Base-by-base conservation (phyloP, 2,329 filamentous ascomycete species). In the Arthrobotrys pseudoclavata region DNA sequence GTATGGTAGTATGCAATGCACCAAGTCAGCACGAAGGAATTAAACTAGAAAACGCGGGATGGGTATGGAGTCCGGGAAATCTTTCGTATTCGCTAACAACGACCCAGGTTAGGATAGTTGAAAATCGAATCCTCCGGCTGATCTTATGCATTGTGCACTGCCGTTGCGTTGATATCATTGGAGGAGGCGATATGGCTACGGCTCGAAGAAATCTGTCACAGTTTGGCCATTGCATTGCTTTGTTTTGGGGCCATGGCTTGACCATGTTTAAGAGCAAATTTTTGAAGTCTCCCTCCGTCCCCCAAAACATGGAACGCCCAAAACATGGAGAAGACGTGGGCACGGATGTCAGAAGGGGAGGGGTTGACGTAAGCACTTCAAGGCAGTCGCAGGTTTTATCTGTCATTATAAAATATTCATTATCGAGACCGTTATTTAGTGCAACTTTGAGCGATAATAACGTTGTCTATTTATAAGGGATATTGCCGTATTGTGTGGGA, bases 351-450 rank as follows among this genome's bases (percentile, higher is more conserved):
- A 34, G 34, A 60, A 37, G 42, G 47, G 47, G 20, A 50, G 20
- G 55, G 55, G 55, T 60, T 42, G 34, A 60, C 55, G 55, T 60
- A 60, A 60, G 55, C 55, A 42, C 26, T 60, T 60, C 34, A 22
- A 60, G 55, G 55, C 55, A 40, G 55, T 60, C 53, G 18, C 53
- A 24, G 31, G 34, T 60, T 60, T 40, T 18, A 18, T 24, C 22
- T 10, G 52, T 57, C 4, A 57, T 10, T 31, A 53, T 29, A 53
- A 3, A 22, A 5, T n/a, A 9, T 20, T 37, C 34, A 37, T 37
- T 12, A 37, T 37, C 34, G 7, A 31, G 29, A 31, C 29, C 29
- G 6, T 13, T 12, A 13, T 5, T 52, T n/a, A 29, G 24, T 52
- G 22, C 48, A 52, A 29, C 9, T 48, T 13, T 4, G 6, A 24